phyloP scores from a whole-genome alignment of 306 rosid species.

The Arachis hypogaea region DNA sequence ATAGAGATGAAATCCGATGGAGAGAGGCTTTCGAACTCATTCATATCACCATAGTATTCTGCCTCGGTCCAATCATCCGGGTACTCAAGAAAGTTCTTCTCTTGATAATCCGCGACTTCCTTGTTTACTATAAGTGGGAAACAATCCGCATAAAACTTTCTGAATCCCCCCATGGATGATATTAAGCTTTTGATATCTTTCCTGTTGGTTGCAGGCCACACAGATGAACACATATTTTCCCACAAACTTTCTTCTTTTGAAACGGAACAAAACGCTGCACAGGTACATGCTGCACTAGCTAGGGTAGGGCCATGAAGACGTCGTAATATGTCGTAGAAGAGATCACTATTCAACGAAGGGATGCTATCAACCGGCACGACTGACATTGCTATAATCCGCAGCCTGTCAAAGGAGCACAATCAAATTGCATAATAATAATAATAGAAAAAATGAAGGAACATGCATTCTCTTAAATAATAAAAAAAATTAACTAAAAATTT shows the following conservation, averaged over 20 bases:
- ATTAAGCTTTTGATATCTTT: slow-evolving; percentile 79
- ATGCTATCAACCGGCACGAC: slow-evolving; percentile 60
- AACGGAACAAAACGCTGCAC: slow-evolving; percentile 76
- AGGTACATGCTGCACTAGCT: slow-evolving; percentile 85
- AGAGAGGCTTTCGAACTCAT: slow-evolving; percentile 54
- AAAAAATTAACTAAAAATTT: not conserved
- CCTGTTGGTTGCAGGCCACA: slow-evolving; percentile 90
- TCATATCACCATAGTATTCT: slow-evolving; percentile 75
- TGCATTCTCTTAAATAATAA: not conserved
- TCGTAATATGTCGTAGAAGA: slow-evolving; percentile 77
- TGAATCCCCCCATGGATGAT: slow-evolving; percentile 77
- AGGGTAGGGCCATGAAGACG: slow-evolving; percentile 85
- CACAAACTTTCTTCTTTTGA: slow-evolving; percentile 87
- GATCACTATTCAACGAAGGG: slow-evolving; percentile 69
- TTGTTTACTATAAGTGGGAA: slow-evolving; percentile 83
- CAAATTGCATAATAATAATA: slow-evolving; percentile 17
- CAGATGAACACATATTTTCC: slow-evolving; percentile 81
- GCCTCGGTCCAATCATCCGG: slow-evolving; percentile 92
- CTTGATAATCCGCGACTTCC: slow-evolving; percentile 60
- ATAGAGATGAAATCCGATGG: slow-evolving; percentile 87
- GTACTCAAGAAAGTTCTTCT: slow-evolving; percentile 59
- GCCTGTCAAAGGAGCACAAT: slow-evolving; percentile 45
- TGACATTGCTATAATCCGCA: slow-evolving; percentile 44
- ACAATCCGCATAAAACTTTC: slow-evolving; percentile 89
- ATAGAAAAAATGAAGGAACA: not conserved